Evolutionary conservation across 805 yeast species (phyloP).

Genomic region (Metschnikowia similis): DNA sequence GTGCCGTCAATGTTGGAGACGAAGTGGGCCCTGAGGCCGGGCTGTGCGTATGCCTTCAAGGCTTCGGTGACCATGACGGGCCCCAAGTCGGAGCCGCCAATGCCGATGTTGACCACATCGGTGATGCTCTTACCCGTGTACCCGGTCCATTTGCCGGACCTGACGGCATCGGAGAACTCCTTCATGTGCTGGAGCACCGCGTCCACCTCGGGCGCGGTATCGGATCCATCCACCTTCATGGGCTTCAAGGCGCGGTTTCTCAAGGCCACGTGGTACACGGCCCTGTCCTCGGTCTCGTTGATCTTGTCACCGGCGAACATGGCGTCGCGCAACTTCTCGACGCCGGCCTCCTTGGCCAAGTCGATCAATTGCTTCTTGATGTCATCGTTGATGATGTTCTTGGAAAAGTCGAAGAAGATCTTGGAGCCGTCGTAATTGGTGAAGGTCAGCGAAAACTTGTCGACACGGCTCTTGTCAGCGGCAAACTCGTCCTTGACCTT

Average conservation of each 20-base stretch:
- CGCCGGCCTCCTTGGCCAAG: constrained; percentile 87
- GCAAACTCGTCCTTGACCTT: constrained; percentile 75
- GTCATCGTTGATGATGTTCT: constrained; percentile 87
- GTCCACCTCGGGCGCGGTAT: constrained; percentile 90
- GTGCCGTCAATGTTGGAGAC: constrained; percentile 99
- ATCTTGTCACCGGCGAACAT: constrained; percentile 92
- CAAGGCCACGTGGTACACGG: constrained; percentile 94
- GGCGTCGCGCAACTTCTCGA: constrained; percentile 80
- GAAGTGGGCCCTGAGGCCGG: constrained; percentile 75
- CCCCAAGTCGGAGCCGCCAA: constrained; percentile 98
- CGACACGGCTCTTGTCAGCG: constrained; percentile 69
- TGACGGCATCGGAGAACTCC: constrained; percentile 84
- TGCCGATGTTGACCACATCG: constrained; percentile 95
- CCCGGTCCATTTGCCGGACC: constrained; percentile 96
- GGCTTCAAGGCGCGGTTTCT: constrained; percentile 85
- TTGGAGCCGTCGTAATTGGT: constrained; percentile 82
- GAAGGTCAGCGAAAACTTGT: constrained; percentile 72
- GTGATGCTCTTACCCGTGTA: constrained; percentile 92
- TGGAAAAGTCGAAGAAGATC: constrained; percentile 91
- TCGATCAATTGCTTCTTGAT: constrained; percentile 61
- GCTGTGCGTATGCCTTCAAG: constrained; percentile 79
- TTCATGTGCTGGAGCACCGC: constrained; percentile 92
- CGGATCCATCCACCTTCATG: constrained; percentile 84
- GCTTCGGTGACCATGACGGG: constrained; percentile 99
- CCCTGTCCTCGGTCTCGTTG: constrained; percentile 94